Conservation (phyloP, 2,329 filamentous ascomycete species). For the Fusarium mundagurra region DNA sequence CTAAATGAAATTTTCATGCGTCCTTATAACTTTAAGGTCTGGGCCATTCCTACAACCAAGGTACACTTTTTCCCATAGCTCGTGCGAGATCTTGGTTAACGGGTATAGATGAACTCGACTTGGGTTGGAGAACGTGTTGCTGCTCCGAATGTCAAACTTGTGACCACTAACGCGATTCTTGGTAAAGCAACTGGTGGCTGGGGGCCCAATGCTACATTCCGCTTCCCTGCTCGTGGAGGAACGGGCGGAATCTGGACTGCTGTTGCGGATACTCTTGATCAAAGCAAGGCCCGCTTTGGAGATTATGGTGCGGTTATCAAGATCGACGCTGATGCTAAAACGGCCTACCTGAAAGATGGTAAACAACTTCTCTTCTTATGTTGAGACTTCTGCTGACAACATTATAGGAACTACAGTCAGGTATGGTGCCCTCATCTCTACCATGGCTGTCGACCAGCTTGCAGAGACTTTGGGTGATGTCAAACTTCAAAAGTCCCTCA, state of each 20-base stretch:
- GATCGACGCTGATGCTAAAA: constrained; percentile 86
- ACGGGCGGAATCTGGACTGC: constrained; percentile 99
- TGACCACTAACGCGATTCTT: constrained; percentile 93
- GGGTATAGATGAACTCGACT: constrained; percentile 91
- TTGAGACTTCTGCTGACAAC: no score
- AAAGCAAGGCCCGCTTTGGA: constrained; percentile 91
- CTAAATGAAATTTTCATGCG: constrained; percentile 97
- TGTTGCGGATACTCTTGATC: constrained; percentile 89
- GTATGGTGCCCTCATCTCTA: constrained; percentile 73
- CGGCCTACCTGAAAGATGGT: constrained; percentile 82
- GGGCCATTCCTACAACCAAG: constrained; percentile 97
- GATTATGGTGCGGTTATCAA: constrained; percentile 84
- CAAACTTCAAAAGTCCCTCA: constrained; percentile 76
- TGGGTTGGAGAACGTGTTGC: constrained; percentile 99
- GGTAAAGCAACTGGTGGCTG: constrained; percentile 96
- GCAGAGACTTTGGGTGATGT: constrained; percentile 83
- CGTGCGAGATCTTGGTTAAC: not conserved
- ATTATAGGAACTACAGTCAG: not conserved
- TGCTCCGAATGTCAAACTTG: constrained; percentile 91
- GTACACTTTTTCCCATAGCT: constrained; percentile 57
- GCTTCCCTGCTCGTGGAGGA: constrained; percentile 93
- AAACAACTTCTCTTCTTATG: constrained; percentile 65
- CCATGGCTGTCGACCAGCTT: constrained; percentile 93
- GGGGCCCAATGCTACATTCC: constrained; percentile 98
- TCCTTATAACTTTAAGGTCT: constrained; percentile 99